Evolutionary conservation across 345 rosid genomes (phyloP), one percentile per base, ranked within the genome.

Genomic region (Aquilaria malaccensis): DNA sequence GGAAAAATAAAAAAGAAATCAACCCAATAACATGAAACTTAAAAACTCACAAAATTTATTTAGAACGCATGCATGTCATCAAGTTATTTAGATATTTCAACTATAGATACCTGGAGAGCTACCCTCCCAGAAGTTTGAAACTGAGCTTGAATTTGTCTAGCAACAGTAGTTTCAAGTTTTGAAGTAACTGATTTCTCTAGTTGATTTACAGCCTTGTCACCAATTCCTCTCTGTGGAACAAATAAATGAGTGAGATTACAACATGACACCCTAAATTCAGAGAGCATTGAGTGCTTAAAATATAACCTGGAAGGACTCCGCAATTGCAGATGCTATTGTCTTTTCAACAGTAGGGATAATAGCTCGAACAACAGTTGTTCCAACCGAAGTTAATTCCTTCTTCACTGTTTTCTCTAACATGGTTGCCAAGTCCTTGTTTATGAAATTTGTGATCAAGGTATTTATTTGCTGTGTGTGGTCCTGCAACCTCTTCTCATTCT

Each of bases 111-210:
- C 98, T 89, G 94, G 60, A 93, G 91, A 30, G 97, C 96, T 66
- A 84, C 93, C 78, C 74, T 87, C 73, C 96, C 99, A 78, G 97
- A 81, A 61, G 91, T 90, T 83, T 87, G 97, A 75, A 94, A 90
- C 60, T 90, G 97, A 52, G 86, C 72, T 68, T 83, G 86, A 58
- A 94, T 94, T 77, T 94, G 99, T 76, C 81, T 80, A 48, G 89
- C 80, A 66, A 94, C 81, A 10, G 88, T 76, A 63, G 92, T 77
- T 70, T 90, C 97, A 31, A 90, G 90, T 77, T 86, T 94, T 58
- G 86, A 75, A 68, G 66, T 84, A 66, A 94, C 84, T 46, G 96
- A 82, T 66, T 82, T 94, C 46, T 94, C 97, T 51, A 90, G 85
- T 68, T 85, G 97, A 72, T 80, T 84, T 62, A 86, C 89, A 55